phyloP scores from a whole-genome alignment of 2,329 filamentous ascomycete genomes.

The Juglanconis sp. region DNA sequence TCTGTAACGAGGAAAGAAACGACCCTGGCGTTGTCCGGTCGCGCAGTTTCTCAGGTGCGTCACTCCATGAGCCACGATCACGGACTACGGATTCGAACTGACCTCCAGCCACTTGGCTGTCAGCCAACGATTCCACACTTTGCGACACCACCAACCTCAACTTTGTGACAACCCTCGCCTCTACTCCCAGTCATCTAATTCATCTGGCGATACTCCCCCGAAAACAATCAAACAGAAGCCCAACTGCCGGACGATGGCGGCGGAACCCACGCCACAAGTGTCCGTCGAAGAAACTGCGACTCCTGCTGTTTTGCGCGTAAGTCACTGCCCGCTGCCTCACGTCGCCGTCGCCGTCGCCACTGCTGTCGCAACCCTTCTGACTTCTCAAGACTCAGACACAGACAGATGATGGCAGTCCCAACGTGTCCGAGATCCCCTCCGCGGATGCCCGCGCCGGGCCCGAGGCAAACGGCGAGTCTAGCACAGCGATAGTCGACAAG shows the following conservation, averaged over 20 bases:
- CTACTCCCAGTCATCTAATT: constrained; percentile 5
- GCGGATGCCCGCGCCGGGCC: constrained; percentile 21
- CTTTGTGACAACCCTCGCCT: constrained; percentile 6
- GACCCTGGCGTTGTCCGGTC: neutral
- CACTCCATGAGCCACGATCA: neutral
- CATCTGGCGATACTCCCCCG: constrained; percentile 11
- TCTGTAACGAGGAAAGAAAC: neutral
- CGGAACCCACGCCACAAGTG: constrained; percentile 54
- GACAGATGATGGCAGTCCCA: constrained; percentile 17
- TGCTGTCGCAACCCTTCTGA: constrained; percentile 30
- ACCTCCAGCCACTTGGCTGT: neutral
- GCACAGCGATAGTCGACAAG: constrained; percentile 54
- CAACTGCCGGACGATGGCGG: constrained; percentile 58
- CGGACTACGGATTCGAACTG: neutral
- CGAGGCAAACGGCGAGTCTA: constrained; percentile 47
- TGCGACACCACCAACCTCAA: neutral
- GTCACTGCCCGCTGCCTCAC: constrained; percentile 22
- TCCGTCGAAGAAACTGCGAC: constrained; percentile 52
- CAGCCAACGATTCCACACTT: neutral
- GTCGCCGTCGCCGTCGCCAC: neutral
- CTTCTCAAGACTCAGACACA: constrained; percentile 33
- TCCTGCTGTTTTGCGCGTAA: constrained; percentile 44
- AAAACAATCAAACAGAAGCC: constrained; percentile 16
- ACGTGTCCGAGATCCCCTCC: constrained; percentile 8
- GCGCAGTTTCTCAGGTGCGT: neutral